Evolutionary conservation across 164 flowering plant species (phyloP), one percentile per base, ranked within the genome.

Genomic region (Echeveria elegans): DNA sequence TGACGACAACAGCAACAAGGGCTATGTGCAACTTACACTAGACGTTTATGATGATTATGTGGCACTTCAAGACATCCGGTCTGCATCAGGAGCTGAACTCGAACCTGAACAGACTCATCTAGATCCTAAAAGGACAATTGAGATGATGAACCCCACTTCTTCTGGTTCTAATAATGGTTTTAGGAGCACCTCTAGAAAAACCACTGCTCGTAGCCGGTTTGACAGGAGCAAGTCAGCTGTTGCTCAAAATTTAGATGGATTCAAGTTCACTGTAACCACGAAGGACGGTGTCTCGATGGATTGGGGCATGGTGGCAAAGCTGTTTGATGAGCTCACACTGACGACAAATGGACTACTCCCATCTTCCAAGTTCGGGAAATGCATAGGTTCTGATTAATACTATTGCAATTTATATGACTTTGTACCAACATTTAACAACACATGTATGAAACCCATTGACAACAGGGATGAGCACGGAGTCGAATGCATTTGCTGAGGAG

Each of bases 201-300:
- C 82, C 0, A 28, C 32, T 10, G 67, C 19, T 30, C 50, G 56
- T 0, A 68, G 19, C 31, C 76, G 76, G 10, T 71, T 80, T 58
- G 97, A 91, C 45, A 68, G 97, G 64, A 83, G 71, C 28, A 86
- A 85, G 64, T 89, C 99, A 0, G 96, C 86, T 1, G 90, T 90
- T 5, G 80, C 87, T 23, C 87, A 82, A 10, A 97, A 96, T n/a
- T 71, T 94, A 66, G 79, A 75, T 38, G 93, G 99, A 12, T 86
- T 94, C 68, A 86, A 89, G 84, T 94, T 94, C 78, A 87, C 91
- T 60, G 75, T 84, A 68, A 72, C 80, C 72, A 82, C 86, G 71
- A 78, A 81, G 2, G 92, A 80, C n/a, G 86, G 84, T 28, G 77
- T 73, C 15, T 76, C 81, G 6, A 73, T 81, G 26, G 89, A 88